These are phyloP conservation scores for Gnomoniopsis smithogilvyi DNA, from an alignment of 2,329 filamentous ascomycete species.

Conservation along the genomic window DNA sequence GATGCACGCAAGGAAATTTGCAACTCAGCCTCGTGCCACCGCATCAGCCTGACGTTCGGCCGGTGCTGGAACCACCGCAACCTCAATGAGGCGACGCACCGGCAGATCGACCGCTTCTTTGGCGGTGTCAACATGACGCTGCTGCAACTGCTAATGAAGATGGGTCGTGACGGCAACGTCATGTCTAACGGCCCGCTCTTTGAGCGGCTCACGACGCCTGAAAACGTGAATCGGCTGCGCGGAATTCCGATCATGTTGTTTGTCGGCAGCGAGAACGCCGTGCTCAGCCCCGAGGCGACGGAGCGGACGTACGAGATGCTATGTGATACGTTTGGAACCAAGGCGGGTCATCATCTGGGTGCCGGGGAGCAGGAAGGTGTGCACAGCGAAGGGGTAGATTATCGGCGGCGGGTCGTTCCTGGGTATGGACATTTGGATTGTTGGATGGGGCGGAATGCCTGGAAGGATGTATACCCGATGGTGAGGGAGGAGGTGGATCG, in stretches of 20 bases:
- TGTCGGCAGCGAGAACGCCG: conserved; percentile 53
- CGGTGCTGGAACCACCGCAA: conserved; percentile 64
- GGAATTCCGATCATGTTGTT: conserved; percentile 56
- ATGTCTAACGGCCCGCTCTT: conserved; percentile 49
- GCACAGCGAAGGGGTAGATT: conserved; percentile 35
- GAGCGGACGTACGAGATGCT: conserved; percentile 51
- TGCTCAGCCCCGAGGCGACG: conserved; percentile 51
- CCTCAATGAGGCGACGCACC: conserved; percentile 63
- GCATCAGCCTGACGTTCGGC: conserved; percentile 57
- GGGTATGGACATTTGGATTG: conserved; percentile 60
- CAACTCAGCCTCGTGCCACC: conserved; percentile 59
- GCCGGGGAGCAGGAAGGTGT: conserved; percentile 18
- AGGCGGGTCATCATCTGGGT: conserved; percentile 14
- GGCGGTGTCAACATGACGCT: conserved; percentile 60
- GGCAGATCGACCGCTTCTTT: conserved; percentile 59
- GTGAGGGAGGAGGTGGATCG: conserved; percentile 53
- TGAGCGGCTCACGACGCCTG: conserved; percentile 42
- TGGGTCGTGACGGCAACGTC: conserved; percentile 48
- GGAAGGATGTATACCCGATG: conserved; percentile 57
- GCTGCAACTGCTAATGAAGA: conserved; percentile 53
- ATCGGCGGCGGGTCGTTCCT: conserved; percentile 49
- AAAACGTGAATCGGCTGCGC: conserved; percentile 47
- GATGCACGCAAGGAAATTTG: conserved; percentile 54
- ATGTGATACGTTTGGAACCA: conserved; percentile 46
- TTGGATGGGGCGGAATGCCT: conserved; percentile 59